Evolutionary conservation across 2,329 filamentous ascomycete genomes (phyloP), one percentile per base, ranked within the genome.

Genomic region (Zarea fungicola): DNA sequence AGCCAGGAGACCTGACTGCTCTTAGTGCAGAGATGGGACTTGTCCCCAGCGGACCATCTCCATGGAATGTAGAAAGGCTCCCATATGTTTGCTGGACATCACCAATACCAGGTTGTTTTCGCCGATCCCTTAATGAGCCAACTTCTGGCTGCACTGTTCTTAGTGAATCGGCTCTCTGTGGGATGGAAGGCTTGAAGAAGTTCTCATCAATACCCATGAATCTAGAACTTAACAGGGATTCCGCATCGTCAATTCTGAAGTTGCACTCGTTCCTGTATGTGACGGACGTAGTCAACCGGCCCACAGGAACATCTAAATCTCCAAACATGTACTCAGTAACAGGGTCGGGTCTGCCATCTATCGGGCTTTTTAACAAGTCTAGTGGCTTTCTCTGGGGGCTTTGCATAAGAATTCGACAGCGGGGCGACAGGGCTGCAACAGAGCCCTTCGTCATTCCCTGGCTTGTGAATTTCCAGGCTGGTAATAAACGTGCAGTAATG

Each of bases 191-290:
- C 52, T 83, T 82, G 64, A 95, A 95, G 60, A 89, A 88, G 52
- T 88, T 83, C 62, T 96, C 90, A 62, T 96, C 91, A 31, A 89
- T 80, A 13, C 89, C 90, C 80, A 96, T 90, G 62, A 97, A 96
- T 26, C 89, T 85, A 13, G 92, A 96, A 69, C 91, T 96, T 36
- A 97, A 70, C 8, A 97, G 70, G 5, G 91, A 85, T 67, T 97
- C 93, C 0, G 90, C 87, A 65, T 96, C 89, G 59, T 95, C 92
- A 32, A 97, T 83, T 39, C 87, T 83, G 65, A 99, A 96, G 60
- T 86, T 89, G 70, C 89, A 95, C 61, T 93, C 89, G 50, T 83
- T 87, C 54, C 93, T 85, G 67, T 95, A 96, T 10, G 84, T 83
- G 25, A 96, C 88, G 31, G 85, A 81, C 44, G 92, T 84, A 49